Percentiles rank a stretch among this genome's conserved stretches.
These are phyloP conservation scores for Stenocarpella maydis DNA, from an alignment of 2,329 filamentous ascomycete genomes.

Conservation along the genomic window DNA sequence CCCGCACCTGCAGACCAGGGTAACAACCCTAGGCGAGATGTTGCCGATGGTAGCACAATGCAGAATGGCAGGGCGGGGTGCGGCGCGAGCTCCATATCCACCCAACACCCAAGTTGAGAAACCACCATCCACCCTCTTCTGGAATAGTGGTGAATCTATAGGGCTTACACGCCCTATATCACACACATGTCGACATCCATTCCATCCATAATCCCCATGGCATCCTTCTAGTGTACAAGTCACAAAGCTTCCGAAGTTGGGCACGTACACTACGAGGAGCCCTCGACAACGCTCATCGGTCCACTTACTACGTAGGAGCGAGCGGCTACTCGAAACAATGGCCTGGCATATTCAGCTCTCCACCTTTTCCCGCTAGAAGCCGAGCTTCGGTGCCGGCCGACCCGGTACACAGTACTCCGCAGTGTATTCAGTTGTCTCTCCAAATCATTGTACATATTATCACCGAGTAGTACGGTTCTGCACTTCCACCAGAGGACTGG, in stretches of 20 bases:
- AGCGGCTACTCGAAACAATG: slow-evolving; percentile 1
- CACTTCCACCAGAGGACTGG: background rate
- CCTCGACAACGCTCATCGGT: background rate
- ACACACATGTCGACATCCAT: background rate
- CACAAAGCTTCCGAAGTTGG: background rate
- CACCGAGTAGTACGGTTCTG: background rate
- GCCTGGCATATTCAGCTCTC: slow-evolving; percentile 4
- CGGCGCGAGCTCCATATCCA: no score
- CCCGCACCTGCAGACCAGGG: background rate
- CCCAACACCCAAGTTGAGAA: no score
- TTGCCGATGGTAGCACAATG: background rate
- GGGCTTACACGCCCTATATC: background rate
- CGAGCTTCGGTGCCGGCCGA: slow-evolving; percentile 14
- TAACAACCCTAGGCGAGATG: background rate
- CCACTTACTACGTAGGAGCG: slow-evolving; percentile 8
- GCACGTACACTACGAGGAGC: background rate
- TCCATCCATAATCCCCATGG: background rate
- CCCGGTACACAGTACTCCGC: background rate
- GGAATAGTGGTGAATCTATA: background rate
- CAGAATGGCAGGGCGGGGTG: background rate
- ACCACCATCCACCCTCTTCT: background rate
- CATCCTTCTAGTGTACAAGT: background rate
- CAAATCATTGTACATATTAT: background rate
- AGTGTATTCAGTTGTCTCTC: no score
- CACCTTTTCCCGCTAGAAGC: slow-evolving; percentile 24